phyloP scores from a whole-genome alignment of 2,329 filamentous ascomycete species.

The Fusarium sp. region DNA sequence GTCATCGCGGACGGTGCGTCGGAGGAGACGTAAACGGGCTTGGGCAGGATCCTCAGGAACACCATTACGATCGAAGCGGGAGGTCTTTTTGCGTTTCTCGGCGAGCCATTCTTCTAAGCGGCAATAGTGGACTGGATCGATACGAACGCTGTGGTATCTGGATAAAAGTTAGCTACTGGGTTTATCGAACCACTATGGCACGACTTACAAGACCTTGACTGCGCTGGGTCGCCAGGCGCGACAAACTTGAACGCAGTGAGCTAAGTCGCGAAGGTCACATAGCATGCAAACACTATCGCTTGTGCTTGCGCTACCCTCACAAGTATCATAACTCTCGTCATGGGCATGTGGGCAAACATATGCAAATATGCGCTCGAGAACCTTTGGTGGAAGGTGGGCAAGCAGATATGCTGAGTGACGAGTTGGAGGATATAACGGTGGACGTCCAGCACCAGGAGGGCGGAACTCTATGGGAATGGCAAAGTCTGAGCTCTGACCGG shows the following conservation, averaged over 20 bases:
- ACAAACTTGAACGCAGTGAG: slow-evolving; percentile 80
- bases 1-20: slow-evolving; percentile 83
- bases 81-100: slow-evolving; percentile 79
- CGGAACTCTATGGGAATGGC: slow-evolving; percentile 46
- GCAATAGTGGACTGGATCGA: slow-evolving; percentile 96
- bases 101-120: slow-evolving; percentile 84
- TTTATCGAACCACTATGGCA: background rate
- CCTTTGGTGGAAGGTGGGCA: slow-evolving; percentile 69
- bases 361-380: slow-evolving; percentile 82
- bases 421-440: slow-evolving; percentile 52
- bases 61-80: slow-evolving; percentile 79
- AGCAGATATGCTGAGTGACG: slow-evolving; percentile 57
- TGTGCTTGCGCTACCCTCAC: slow-evolving; percentile 75
- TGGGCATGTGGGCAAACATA: slow-evolving; percentile 84
- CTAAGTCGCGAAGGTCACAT: slow-evolving; percentile 89
- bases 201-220: slow-evolving; percentile 69
- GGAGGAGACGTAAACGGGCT: slow-evolving; percentile 80
- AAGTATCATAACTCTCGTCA: slow-evolving; percentile 83
- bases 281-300: slow-evolving; percentile 88
- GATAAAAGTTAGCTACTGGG: slow-evolving; percentile 19
- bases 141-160: slow-evolving; percentile 89
- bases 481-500: slow-evolving; percentile 37
- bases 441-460: slow-evolving; percentile 39
- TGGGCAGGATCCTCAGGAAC: slow-evolving; percentile 84
- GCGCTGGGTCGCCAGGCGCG: slow-evolving; percentile 74